A percentile compares a stretch with the other conserved stretches of the same genome.
These are phyloP conservation scores for Voacanga thouarsii DNA, from an alignment of 257 asterid genomes.

Conservation along the genomic window DNA sequence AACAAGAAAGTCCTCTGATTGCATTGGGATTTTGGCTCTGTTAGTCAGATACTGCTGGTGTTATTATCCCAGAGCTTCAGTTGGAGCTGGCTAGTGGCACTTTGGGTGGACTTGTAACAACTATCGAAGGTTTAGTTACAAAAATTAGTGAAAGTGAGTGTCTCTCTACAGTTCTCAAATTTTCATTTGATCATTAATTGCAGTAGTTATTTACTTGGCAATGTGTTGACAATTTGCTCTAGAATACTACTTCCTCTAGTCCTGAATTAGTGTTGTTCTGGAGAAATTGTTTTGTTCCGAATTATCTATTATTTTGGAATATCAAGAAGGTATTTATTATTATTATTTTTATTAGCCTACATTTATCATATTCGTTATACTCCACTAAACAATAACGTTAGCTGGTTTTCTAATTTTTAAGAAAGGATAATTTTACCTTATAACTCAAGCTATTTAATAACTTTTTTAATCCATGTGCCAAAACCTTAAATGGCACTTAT, in stretches of 20 bases:
- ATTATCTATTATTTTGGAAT: too few relatives aligned
- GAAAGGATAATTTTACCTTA: too few relatives aligned
- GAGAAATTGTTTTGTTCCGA: too few relatives aligned
- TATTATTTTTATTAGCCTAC: too few relatives aligned
- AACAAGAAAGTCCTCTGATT: not conserved
- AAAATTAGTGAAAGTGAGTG: constrained; percentile 82
- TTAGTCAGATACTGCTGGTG: constrained; percentile 89
- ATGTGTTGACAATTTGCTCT: not conserved
- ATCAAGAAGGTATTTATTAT: too few relatives aligned
- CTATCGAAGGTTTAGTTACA: constrained; percentile 88
- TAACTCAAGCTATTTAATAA: too few relatives aligned
- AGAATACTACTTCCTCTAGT: not conserved
- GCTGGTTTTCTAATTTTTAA: too few relatives aligned
- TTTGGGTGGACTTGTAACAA: constrained; percentile 91
- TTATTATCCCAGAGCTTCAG: constrained; percentile 75
- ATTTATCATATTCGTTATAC: too few relatives aligned
- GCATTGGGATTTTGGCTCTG: constrained; percentile 15
- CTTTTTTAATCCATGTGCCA: too few relatives aligned
- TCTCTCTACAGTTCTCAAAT: not conserved
- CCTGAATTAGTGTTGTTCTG: too few relatives aligned
- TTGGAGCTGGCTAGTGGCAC: constrained; percentile 88
- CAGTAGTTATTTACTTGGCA: not conserved
- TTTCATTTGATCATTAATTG: not conserved
- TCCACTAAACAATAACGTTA: too few relatives aligned
- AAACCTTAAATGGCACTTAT: too few relatives aligned